A percentile compares a stretch with the other conserved stretches of the same genome.
These are phyloP conservation scores for Lachancea fermentati DNA, from an alignment of 805 yeast genomes.

Conservation along the genomic window DNA sequence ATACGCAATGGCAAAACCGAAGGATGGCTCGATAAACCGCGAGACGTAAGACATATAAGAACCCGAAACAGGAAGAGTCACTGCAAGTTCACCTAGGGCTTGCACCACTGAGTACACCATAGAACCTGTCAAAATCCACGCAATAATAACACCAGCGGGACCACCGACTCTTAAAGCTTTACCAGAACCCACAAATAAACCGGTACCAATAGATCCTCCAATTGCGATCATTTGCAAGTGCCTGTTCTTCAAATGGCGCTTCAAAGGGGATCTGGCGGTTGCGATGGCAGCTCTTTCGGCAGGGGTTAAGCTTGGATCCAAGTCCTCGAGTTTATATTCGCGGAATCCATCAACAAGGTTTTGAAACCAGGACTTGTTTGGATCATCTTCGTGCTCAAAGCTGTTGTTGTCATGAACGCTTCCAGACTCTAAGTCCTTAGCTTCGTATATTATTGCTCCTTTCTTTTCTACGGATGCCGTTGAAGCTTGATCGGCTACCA, in stretches of 20 bases:
- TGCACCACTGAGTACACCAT: conserved; percentile 56
- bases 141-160: conserved; percentile 56
- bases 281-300: conserved; percentile 42
- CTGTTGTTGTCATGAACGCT: no score
- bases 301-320: conserved; percentile 37
- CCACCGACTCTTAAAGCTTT: conserved; percentile 57
- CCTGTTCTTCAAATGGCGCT: conserved; percentile 48
- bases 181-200: conserved; percentile 70
- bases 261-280: conserved; percentile 50
- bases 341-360: conserved; percentile 54
- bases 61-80: conserved; percentile 58
- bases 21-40: conserved; percentile 53
- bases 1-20: conserved; percentile 61
- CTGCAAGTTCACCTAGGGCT: conserved; percentile 56
- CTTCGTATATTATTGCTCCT: no score
- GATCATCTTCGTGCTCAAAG: no score
- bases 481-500: no score
- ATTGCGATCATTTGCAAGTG: conserved; percentile 61
- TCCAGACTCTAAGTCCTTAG: no score
- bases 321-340: conserved; percentile 32
- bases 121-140: conserved; percentile 48
- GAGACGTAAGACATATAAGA: conserved; percentile 58
- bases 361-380: no score
- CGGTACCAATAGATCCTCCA: conserved; percentile 73
- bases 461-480: no score